These are phyloP conservation scores for Salix purpurea DNA, from an alignment of 345 rosid genomes.

Conservation along the genomic window DNA sequence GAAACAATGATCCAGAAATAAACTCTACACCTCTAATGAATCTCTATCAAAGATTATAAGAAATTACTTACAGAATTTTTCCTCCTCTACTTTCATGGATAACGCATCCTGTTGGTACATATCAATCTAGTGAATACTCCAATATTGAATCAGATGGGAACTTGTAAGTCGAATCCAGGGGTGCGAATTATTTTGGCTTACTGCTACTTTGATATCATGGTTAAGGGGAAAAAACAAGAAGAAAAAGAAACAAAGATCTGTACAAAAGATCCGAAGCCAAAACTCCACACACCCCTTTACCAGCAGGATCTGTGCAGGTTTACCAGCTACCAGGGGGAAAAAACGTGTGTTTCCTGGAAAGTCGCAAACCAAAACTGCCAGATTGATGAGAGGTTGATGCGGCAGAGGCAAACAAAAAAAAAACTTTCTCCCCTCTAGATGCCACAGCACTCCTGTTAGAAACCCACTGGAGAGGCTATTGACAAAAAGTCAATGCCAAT, in stretches of 20 bases:
- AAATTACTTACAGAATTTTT: slow-evolving; percentile 50
- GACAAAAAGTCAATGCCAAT: neutral
- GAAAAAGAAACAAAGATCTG: slow-evolving; percentile 23
- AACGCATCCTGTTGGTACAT: slow-evolving; percentile 27
- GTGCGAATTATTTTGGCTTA: slow-evolving; percentile 38
- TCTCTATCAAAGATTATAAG: slow-evolving; percentile 31
- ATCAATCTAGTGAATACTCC: slow-evolving; percentile 37
- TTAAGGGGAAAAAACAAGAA: slow-evolving; percentile 1
- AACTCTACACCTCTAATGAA: slow-evolving; percentile 14
- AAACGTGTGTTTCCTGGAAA: slow-evolving; percentile 12
- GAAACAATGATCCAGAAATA: slow-evolving; percentile 3
- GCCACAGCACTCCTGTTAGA: slow-evolving; percentile 9
- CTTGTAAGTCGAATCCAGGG: slow-evolving; percentile 21
- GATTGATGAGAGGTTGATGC: neutral
- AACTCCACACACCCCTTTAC: slow-evolving; percentile 35
- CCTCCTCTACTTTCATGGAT: slow-evolving; percentile 24
- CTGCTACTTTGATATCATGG: slow-evolving; percentile 32
- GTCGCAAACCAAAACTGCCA: slow-evolving; percentile 19
- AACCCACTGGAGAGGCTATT: neutral
- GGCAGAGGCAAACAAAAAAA: slow-evolving; percentile 18
- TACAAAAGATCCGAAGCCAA: slow-evolving; percentile 44
- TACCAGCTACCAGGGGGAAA: slow-evolving; percentile 27
- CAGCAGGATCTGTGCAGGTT: slow-evolving; percentile 24
- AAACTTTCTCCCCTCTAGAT: slow-evolving; percentile 10
- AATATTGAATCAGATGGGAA: slow-evolving; percentile 20